Conservation (phyloP, 2,329 filamentous ascomycete species). For the Hypoxylon sp. region DNA sequence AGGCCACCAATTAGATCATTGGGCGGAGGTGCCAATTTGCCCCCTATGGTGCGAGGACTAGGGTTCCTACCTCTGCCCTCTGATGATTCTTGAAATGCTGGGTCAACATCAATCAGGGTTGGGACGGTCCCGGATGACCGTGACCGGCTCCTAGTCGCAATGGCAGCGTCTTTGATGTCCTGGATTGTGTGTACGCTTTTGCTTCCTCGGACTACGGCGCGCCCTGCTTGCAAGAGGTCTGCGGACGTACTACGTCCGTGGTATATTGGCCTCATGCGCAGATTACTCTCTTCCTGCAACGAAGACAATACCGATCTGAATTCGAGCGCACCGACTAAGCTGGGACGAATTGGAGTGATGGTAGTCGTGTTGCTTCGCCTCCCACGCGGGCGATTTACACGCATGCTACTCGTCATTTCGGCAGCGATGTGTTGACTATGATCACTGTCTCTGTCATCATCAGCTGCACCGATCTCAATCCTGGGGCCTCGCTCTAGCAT, state of each 20-base stretch:
- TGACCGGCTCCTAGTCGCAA: slow-evolving; percentile 58
- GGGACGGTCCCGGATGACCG: slow-evolving; percentile 64
- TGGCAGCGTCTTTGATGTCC: slow-evolving; percentile 34
- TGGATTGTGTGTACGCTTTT: slow-evolving; percentile 41
- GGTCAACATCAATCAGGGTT: slow-evolving; percentile 55
- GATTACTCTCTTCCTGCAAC: slow-evolving; percentile 84
- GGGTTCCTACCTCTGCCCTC: slow-evolving; percentile 48
- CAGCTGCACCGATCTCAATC: slow-evolving; percentile 63
- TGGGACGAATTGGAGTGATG: slow-evolving; percentile 89
- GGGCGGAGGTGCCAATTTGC: slow-evolving; percentile 54
- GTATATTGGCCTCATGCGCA: slow-evolving; percentile 76
- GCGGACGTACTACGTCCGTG: slow-evolving; percentile 78
- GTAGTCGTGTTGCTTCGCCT: slow-evolving; percentile 79
- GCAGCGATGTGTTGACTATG: slow-evolving; percentile 76
- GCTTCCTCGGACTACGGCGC: slow-evolving; percentile 25
- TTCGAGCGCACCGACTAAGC: slow-evolving; percentile 92
- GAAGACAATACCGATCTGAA: slow-evolving; percentile 93
- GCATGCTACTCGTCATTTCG: slow-evolving; percentile 94
- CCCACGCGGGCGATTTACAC: slow-evolving; percentile 78
- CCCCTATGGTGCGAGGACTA: slow-evolving; percentile 51
- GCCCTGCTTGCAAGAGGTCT: slow-evolving; percentile 58
- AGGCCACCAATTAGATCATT: slow-evolving; percentile 37
- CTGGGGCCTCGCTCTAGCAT: slow-evolving; percentile 62
- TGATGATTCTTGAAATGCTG: slow-evolving; percentile 59
- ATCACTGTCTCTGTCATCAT: slow-evolving; percentile 64